Evolutionary conservation across 257 asterid species (phyloP), one percentile per base, ranked within the genome.

Genomic region (Jacaranda mimosifolia): DNA sequence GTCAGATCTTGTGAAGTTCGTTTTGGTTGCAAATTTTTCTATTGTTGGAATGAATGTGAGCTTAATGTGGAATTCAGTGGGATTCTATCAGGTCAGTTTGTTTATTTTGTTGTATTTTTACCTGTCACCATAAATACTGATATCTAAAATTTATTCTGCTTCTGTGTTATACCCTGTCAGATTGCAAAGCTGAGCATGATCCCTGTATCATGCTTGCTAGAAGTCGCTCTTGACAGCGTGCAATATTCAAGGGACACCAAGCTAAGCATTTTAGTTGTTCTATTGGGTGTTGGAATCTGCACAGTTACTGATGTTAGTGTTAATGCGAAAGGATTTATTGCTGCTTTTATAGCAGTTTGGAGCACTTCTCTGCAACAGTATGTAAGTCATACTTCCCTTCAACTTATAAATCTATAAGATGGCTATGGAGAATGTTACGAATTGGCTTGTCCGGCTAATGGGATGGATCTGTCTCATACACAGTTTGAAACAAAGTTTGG

Each of bases 61-160:
- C 81, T 72, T 90, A 18, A 90, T 88, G 96, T 90, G 96, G 96
- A 90, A 90, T 78, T 90, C 93, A 1, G 96, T 90, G 59, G 93
- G 96, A 81, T 90, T 90, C 77, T 90, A 90, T 81, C 93, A 90
- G 96, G 96, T 89, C 15, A 66, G 83, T 81, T 39, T 43, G 58
- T 45, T 63, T 38, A 21, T 1, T 60, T 18, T 36, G 39, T 40
- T 63, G 40, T 4, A 15, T 64, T 26, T 26, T 66, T 13, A 45
- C 56, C 38, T 57, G 49, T 38, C 51, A 56, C 11, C 21, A 4
- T n/a, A 63, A 45, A 36, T 56, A 64, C 42, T 9, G 21, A 67
- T 13, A n/a, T 12, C 15, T 53, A 19, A 49, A 43, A 36, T 19
- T 14, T 48, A 57, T 17, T 48, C 10, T 74, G 42, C 66, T 70